These are phyloP conservation scores for Cystobasidium sp. DNA, from an alignment of 1,284 basidiomycete species.

Conservation along the genomic window DNA sequence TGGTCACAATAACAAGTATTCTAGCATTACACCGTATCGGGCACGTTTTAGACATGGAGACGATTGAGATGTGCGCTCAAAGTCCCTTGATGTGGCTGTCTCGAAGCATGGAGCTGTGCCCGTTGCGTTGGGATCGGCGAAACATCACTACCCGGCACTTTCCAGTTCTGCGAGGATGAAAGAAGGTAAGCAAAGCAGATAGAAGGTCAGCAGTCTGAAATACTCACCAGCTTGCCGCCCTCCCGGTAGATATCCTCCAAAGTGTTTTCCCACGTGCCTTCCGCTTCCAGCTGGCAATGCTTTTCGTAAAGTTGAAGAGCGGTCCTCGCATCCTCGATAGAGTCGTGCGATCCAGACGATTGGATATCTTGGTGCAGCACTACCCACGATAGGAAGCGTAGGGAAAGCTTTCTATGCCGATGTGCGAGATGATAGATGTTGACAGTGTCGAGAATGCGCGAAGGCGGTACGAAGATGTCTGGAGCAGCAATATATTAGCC, in stretches of 20 bases:
- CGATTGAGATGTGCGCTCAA: slow-evolving; percentile 14
- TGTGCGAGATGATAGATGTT: slow-evolving; percentile 84
- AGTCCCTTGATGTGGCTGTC: neutral
- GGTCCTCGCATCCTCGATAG: slow-evolving; percentile 86
- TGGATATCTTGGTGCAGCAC: slow-evolving; percentile 90
- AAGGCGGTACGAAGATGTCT: slow-evolving; percentile 95
- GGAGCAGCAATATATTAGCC: slow-evolving; percentile 12
- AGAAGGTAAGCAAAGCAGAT: neutral
- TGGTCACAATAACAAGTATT: neutral
- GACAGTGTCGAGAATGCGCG: slow-evolving; percentile 96
- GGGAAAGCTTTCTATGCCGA: slow-evolving; percentile 82
- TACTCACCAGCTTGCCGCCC: slow-evolving; percentile 56
- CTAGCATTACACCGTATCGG: neutral
- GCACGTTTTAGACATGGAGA: neutral
- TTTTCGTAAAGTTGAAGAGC: slow-evolving; percentile 85
- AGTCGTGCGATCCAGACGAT: slow-evolving; percentile 84
- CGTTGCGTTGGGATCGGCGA: slow-evolving; percentile 17
- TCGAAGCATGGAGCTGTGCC: neutral
- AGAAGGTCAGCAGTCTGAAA: neutral
- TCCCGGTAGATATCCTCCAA: slow-evolving; percentile 71
- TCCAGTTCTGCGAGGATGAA: slow-evolving; percentile 11
- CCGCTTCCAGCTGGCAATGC: slow-evolving; percentile 73
- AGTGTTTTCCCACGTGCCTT: slow-evolving; percentile 81
- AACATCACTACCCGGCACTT: slow-evolving; percentile 20
- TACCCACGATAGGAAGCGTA: slow-evolving; percentile 95